Evolutionary conservation across 2,329 filamentous ascomycete genomes (phyloP).

Genomic region (Fusarium illudens): DNA sequence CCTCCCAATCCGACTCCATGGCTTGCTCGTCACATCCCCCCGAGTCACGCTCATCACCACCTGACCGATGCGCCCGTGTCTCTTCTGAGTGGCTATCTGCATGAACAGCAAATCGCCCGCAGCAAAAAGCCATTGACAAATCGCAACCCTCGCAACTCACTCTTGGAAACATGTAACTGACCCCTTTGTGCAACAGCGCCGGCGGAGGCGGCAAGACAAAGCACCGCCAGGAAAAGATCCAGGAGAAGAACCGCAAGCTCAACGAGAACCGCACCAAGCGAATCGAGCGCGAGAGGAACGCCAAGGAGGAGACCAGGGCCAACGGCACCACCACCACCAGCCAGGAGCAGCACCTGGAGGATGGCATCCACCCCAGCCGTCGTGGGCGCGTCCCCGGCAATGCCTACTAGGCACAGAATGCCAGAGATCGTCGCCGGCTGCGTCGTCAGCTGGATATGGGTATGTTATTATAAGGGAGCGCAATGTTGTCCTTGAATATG

Average conservation of each 20-base stretch:
- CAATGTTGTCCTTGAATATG: not conserved
- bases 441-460: not conserved
- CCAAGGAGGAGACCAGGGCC: constrained; percentile 43
- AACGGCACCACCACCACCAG: constrained; percentile 35
- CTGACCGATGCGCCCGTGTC: constrained; percentile 7
- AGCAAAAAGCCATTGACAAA: not conserved
- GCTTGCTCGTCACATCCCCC: constrained; percentile 5
- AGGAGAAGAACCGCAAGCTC: constrained; percentile 85
- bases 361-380: constrained; percentile 62
- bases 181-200: constrained; percentile 61
- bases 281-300: constrained; percentile 56
- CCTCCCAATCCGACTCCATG: not conserved
- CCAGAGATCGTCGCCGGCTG: not conserved
- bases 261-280: constrained; percentile 68
- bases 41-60: constrained; percentile 3
- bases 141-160: not conserved
- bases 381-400: constrained; percentile 46
- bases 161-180: constrained; percentile 4
- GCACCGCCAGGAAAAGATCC: constrained; percentile 77
- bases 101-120: constrained; percentile 1
- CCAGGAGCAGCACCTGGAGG: constrained; percentile 42
- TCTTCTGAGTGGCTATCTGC: constrained; percentile 3
- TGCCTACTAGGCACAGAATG: constrained; percentile 10
- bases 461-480: not conserved
- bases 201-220: constrained; percentile 85